Base-by-base conservation (phyloP, 768 basidiomycete species). In the Pulveroboletus sp. region DNA sequence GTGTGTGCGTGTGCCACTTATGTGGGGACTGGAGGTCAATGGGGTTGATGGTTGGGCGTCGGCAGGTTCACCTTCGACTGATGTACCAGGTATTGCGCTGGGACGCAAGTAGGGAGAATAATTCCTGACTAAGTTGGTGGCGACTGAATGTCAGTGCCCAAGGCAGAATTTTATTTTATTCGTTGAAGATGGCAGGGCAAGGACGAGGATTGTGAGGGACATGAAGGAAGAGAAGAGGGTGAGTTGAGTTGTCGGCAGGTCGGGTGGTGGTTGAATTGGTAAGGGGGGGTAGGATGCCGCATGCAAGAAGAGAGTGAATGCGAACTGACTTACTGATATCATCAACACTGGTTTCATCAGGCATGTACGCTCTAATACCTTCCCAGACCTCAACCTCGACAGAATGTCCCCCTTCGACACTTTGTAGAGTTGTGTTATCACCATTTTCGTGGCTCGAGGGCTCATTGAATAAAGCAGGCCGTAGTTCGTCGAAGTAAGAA, bases 91-190 rank as follows among this genome's bases (percentile, higher is more conserved):
- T 39, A 64, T 28, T 46, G 53, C 52, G 18, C 54, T 13, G 8
- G 65, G 55, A 46, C 80, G 68, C 58, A 95, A 78, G 70, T 93
- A 86, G 14, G 93, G 92, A 39, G 88, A 89, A 67, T 94, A 93
- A 64, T 93, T 93, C 76, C 81, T 79, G 76, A 91, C 89, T 88
- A 94, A 74, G 78, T 92, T 90, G 61, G 76, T 79, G 69, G 79
- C 79, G 79, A 93, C 93, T 93, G 73, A 63, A 71, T 54, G 73
- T 86, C 81, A 88, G 85, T 82, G 79, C 79, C 76, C 78, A 76
- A 47, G n/a, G 30, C 51, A 52, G 57, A 37, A 55, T 55, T 55
- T 57, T 49, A 51, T 55, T 54, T 59, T 55, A 59, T 61, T 48
- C 26, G 51, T 57, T 50, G 56, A 53, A 45, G 57, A 53, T 50